A percentile compares a stretch with the other conserved stretches of the same genome.
Conservation (phyloP, 1,139 yeast species). For the Sugiyamaella grinbergsii region DNA sequence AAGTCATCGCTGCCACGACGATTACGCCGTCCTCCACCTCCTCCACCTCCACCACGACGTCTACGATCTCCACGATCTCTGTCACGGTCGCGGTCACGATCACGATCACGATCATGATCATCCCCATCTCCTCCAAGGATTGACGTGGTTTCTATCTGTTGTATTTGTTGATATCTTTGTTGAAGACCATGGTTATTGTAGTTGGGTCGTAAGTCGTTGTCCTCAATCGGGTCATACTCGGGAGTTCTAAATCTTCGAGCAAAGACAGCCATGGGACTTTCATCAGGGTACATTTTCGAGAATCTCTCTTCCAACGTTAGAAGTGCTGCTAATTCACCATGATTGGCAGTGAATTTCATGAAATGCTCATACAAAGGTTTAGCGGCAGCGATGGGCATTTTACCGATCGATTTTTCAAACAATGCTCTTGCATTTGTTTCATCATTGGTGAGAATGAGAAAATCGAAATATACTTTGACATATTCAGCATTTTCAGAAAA, state of each 20-base stretch:
- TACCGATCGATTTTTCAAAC: conserved; percentile 65
- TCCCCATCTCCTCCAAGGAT: conserved; percentile 11
- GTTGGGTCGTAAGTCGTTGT: conserved; percentile 44
- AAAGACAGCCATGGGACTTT: conserved; percentile 35
- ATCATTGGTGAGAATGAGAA: conserved; percentile 70
- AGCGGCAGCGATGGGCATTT: conserved; percentile 44
- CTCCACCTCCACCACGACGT: conserved; percentile 15
- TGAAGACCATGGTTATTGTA: conserved; percentile 9
- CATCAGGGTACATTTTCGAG: conserved; percentile 63
- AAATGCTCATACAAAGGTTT: conserved; percentile 52
- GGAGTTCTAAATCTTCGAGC: conserved; percentile 47
- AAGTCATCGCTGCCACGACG: conserved; percentile 8
- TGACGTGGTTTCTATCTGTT: conserved; percentile 15
- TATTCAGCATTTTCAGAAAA: conserved; percentile 58
- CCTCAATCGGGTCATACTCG: conserved; percentile 50
- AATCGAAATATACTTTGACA: conserved; percentile 69
- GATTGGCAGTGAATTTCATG: conserved; percentile 56
- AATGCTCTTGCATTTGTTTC: conserved; percentile 80
- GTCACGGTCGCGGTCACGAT: conserved; percentile 13
- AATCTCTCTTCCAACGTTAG: conserved; percentile 67
- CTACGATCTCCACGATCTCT: conserved; percentile 12
- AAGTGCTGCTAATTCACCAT: conserved; percentile 69
- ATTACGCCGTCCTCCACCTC: conserved; percentile 9
- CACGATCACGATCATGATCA: conserved; percentile 12
- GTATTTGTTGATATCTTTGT: conserved; percentile 16